phyloP scores from a whole-genome alignment of 2,329 filamentous ascomycete genomes.

The Stagonosporopsis vannaccii region DNA sequence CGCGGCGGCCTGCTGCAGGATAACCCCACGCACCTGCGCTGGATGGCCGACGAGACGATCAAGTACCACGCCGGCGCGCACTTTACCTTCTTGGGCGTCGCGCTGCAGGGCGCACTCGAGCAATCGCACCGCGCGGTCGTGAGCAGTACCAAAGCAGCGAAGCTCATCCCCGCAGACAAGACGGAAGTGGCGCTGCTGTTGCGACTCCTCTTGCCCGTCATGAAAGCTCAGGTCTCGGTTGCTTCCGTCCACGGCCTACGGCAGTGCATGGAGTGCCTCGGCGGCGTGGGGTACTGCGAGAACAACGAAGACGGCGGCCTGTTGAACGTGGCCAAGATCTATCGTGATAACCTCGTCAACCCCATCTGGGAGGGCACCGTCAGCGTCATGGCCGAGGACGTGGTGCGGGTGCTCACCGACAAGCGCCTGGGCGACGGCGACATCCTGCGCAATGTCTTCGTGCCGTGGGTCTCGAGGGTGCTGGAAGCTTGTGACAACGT shows the following conservation, averaged over 20 bases:
- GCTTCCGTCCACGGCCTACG: conserved; percentile 56
- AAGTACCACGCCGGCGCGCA: conserved; percentile 66
- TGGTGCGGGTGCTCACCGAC: conserved; percentile 53
- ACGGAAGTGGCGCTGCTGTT: conserved; percentile 22
- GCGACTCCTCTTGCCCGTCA: conserved; percentile 35
- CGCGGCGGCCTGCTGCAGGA: conserved; percentile 57
- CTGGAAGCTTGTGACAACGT: conserved; percentile 14
- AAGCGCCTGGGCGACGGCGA: conserved; percentile 40
- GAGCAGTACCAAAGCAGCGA: conserved; percentile 26
- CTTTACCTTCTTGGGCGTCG: conserved; percentile 62
- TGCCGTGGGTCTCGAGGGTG: conserved; percentile 25
- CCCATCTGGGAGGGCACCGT: conserved; percentile 78
- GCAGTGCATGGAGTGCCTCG: conserved; percentile 69
- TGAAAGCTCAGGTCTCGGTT: conserved; percentile 38
- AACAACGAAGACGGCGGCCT: conserved; percentile 63
- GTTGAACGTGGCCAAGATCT: conserved; percentile 71
- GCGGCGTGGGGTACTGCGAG: conserved; percentile 71
- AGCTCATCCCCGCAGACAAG: conserved; percentile 33
- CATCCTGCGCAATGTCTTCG: conserved; percentile 30
- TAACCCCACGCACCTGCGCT: conserved; percentile 65
- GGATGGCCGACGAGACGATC: conserved; percentile 63
- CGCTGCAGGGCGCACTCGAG: conserved; percentile 64
- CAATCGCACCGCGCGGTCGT: conserved; percentile 45
- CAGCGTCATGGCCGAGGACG: conserved; percentile 68
- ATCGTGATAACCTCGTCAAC: conserved; percentile 69